These are phyloP conservation scores for Colletotrichum echinochloae DNA, from an alignment of 2,329 filamentous ascomycete genomes.

Conservation along the genomic window DNA sequence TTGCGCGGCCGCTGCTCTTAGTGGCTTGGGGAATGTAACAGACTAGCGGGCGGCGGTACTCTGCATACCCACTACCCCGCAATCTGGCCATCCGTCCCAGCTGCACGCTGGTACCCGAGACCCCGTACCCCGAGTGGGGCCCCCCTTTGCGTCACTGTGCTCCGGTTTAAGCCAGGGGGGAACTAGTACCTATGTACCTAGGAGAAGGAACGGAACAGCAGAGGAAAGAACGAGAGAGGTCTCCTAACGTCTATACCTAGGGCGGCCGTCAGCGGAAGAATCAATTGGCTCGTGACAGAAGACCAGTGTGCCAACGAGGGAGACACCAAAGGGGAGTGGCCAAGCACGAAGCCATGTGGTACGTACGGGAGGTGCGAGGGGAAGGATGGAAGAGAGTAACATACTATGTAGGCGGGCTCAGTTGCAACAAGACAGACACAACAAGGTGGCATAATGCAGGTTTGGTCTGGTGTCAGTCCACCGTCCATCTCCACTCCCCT, in stretches of 20 bases:
- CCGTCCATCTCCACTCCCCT: constrained; percentile 25
- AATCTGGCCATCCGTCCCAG: constrained; percentile 38
- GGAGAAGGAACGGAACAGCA: background rate
- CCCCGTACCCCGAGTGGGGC: constrained; percentile 41
- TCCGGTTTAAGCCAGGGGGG: constrained; percentile 11
- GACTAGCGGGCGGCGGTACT: constrained; percentile 36
- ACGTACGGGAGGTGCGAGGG: background rate
- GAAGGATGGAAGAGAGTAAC: background rate
- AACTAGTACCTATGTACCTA: background rate
- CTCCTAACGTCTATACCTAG: background rate
- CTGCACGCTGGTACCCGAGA: constrained; percentile 40
- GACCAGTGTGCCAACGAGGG: background rate
- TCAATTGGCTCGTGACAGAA: background rate
- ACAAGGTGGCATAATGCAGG: constrained; percentile 34
- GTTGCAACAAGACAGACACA: constrained; percentile 6
- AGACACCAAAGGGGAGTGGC: background rate
- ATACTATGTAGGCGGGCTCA: background rate
- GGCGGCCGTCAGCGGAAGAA: background rate
- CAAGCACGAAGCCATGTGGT: background rate
- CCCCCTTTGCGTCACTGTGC: constrained; percentile 40
- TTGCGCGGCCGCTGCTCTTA: constrained; percentile 2
- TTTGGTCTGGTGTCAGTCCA: constrained; percentile 39
- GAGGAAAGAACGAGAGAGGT: background rate
- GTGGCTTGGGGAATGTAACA: constrained; percentile 27
- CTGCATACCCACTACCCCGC: constrained; percentile 42